phyloP scores from a whole-genome alignment of 805 yeast genomes.

The Myxozyma vanderwaltii region DNA sequence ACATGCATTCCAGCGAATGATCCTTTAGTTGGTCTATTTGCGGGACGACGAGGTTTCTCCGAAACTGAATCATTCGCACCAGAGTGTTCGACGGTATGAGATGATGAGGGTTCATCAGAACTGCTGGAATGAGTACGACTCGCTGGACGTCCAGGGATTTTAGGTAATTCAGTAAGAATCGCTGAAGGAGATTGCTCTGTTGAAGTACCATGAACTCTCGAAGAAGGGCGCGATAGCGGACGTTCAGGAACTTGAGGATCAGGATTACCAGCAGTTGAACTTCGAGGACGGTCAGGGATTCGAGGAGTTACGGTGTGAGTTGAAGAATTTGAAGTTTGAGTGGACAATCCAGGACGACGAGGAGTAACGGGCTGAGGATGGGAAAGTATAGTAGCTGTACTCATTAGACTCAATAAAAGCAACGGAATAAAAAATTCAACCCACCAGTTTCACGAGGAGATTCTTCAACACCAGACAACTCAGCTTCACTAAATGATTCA shows the following conservation, averaged over 20 bases:
- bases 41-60: constrained; percentile 11
- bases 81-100: not conserved
- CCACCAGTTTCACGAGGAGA: not conserved
- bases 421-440: not conserved
- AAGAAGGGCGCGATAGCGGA: constrained; percentile 1
- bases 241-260: constrained; percentile 7
- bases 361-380: constrained; percentile 21
- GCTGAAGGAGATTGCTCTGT: too few species aligned
- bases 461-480: constrained; percentile 11
- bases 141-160: constrained; percentile 3
- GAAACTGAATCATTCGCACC: not conserved
- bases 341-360: constrained; percentile 13
- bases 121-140: constrained; percentile 8
- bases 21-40: constrained; percentile 4
- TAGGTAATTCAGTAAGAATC: constrained; percentile 7
- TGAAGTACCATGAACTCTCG: too few species aligned
- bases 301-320: constrained; percentile 9
- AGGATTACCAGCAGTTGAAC: not conserved
- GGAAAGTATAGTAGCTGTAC: not conserved
- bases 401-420: too few species aligned
- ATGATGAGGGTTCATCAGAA: not conserved
- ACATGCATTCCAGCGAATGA: constrained; percentile 14
- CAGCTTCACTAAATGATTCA: constrained; percentile 19
- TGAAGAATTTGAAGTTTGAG: not conserved
- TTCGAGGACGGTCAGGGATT: constrained; percentile 14